A percentile compares a stretch with the other conserved stretches of the same genome.
phyloP scores from a whole-genome alignment of 1,139 yeast genomes.

The Zhuliangozyma parablackwelliae region DNA sequence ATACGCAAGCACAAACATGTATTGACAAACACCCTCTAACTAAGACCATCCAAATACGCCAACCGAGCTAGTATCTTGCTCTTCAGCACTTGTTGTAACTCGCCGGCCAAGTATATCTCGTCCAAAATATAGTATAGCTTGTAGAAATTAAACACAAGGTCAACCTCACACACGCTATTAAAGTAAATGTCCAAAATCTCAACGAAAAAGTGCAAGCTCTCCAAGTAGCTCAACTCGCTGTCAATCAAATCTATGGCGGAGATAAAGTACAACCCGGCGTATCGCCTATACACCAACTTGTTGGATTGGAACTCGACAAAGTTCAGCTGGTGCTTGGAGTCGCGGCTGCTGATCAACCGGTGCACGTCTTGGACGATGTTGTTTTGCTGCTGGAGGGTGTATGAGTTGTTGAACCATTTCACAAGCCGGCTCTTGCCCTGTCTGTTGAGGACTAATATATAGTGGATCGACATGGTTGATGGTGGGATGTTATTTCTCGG shows the following conservation, averaged over 20 bases:
- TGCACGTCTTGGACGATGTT: slow-evolving; percentile 69
- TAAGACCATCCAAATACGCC: slow-evolving; percentile 43
- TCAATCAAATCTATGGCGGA: slow-evolving; percentile 72
- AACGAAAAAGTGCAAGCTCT: slow-evolving; percentile 82
- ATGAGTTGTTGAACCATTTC: slow-evolving; percentile 60
- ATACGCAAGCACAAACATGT: slow-evolving; percentile 14
- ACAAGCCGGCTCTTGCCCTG: slow-evolving; percentile 90
- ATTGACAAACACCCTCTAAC: slow-evolving; percentile 13
- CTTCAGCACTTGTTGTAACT: slow-evolving; percentile 70
- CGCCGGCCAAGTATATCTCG: slow-evolving; percentile 76
- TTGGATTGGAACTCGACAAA: slow-evolving; percentile 71
- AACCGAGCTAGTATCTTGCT: slow-evolving; percentile 51
- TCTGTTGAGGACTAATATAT: slow-evolving; percentile 75
- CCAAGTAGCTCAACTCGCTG: slow-evolving; percentile 76
- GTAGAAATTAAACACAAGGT: slow-evolving; percentile 76
- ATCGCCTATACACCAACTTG: slow-evolving; percentile 80
- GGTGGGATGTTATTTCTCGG: too few species aligned
- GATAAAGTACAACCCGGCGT: slow-evolving; percentile 87
- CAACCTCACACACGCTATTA: slow-evolving; percentile 90
- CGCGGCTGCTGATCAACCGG: slow-evolving; percentile 74
- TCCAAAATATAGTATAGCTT: slow-evolving; percentile 68
- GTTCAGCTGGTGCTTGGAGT: slow-evolving; percentile 76
- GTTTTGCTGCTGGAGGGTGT: slow-evolving; percentile 44
- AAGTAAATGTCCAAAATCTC: slow-evolving; percentile 85
- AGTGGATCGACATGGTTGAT: slow-evolving; percentile 83